Percentiles rank a stretch among this genome's conserved stretches.
These are phyloP conservation scores for Podospora sp. DNA, from an alignment of 495 filamentous ascomycete genomes.

Conservation along the genomic window DNA sequence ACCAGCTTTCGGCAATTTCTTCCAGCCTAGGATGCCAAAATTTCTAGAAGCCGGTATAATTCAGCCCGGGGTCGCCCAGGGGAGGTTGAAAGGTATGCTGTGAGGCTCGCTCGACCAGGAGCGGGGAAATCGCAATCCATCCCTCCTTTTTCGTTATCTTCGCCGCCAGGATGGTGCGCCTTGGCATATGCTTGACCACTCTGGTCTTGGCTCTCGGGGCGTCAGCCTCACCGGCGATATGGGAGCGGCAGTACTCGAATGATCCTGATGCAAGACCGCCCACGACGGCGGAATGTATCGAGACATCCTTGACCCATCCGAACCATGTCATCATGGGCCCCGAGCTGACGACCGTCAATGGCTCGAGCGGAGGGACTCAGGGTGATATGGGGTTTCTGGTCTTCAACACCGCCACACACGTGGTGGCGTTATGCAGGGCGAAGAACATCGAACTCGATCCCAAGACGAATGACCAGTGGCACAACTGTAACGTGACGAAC, in stretches of 20 bases:
- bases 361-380: conserved; percentile 26
- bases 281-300: conserved; percentile 26
- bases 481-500: conserved; percentile 28
- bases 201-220: conserved; percentile 21
- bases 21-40: background rate
- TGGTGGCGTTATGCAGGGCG: conserved; percentile 24
- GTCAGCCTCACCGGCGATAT: conserved; percentile 15
- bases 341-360: conserved; percentile 23
- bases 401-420: conserved; percentile 28
- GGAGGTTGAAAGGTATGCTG: background rate
- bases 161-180: conserved; percentile 5
- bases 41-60: background rate
- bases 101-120: background rate
- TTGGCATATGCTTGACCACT: background rate
- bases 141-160: background rate
- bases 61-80: background rate
- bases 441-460: conserved; percentile 30
- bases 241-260: conserved; percentile 23
- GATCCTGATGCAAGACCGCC: conserved; percentile 14
- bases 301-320: conserved; percentile 27
- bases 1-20: background rate
- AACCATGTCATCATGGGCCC: conserved; percentile 28
- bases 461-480: conserved; percentile 21
- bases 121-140: background rate
- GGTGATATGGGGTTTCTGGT: conserved; percentile 33